Conservation (phyloP, 2,329 filamentous ascomycete genomes). For the Ceratocystis cubensis region DNA sequence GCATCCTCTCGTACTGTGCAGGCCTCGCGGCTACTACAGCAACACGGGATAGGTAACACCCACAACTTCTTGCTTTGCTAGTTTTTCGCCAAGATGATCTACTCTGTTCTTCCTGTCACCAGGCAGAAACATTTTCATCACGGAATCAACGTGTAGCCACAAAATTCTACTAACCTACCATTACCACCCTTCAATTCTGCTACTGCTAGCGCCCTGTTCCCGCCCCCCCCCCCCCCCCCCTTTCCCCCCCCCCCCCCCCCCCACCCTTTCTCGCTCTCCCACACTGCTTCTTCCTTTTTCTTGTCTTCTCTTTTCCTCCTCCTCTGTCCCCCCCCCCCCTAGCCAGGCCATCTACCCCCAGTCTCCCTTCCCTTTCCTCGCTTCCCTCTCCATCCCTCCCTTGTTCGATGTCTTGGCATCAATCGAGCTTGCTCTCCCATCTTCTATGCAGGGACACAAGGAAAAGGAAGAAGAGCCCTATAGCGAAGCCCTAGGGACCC, state of each 20-base stretch:
- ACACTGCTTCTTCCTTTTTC: neutral
- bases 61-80: neutral
- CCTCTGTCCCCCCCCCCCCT: neutral
- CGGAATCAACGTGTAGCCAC: too few species aligned
- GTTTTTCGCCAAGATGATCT: too few species aligned
- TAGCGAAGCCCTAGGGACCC: neutral
- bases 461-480: neutral
- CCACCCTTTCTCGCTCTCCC: neutral
- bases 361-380: neutral
- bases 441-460: conserved; percentile 7
- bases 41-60: neutral
- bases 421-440: neutral
- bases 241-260: too few species aligned
- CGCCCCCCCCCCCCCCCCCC: too few species aligned
- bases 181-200: too few species aligned
- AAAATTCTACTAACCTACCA: too few species aligned
- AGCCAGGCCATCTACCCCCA: neutral
- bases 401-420: neutral
- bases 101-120: too few species aligned
- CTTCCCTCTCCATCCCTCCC: neutral
- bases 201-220: too few species aligned
- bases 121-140: too few species aligned
- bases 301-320: neutral
- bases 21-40: neutral
- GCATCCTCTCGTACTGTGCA: neutral